These are phyloP conservation scores for Beauveria bassiana DNA, from an alignment of 2,329 filamentous ascomycete genomes.

Conservation along the genomic window DNA sequence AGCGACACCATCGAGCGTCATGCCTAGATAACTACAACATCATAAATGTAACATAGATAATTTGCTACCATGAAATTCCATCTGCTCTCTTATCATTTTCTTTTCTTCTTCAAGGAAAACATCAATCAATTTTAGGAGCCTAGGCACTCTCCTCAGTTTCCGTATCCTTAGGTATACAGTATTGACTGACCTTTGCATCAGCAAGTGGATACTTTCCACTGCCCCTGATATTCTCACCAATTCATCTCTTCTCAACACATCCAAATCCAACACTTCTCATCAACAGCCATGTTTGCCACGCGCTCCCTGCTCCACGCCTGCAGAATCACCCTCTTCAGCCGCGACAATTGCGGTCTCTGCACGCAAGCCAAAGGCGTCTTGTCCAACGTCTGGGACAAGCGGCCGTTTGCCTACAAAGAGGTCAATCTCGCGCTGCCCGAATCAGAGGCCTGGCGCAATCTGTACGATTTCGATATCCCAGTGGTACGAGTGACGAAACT, in stretches of 20 bases:
- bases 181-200: not conserved
- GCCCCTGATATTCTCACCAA: not conserved
- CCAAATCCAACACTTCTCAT: not conserved
- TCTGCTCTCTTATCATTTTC: too few relatives aligned
- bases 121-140: too few relatives aligned
- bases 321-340: constrained; percentile 68
- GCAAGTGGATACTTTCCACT: not conserved
- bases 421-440: constrained; percentile 59
- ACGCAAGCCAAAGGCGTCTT: constrained; percentile 59
- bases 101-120: too few relatives aligned
- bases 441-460: constrained; percentile 56
- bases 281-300: constrained; percentile 41
- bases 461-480: constrained; percentile 77
- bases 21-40: too few relatives aligned
- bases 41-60: too few relatives aligned
- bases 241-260: not conserved
- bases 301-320: constrained; percentile 40
- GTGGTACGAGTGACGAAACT: constrained; percentile 46
- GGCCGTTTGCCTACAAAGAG: constrained; percentile 62
- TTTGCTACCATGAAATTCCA: too few relatives aligned
- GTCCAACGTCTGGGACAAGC: constrained; percentile 56
- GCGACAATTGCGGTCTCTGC: constrained; percentile 65
- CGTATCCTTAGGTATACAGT: too few relatives aligned
- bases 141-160: too few relatives aligned
- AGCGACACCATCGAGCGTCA: too few relatives aligned